phyloP scores from a whole-genome alignment of 495 filamentous ascomycete genomes.

The Talaromyces adpressus region DNA sequence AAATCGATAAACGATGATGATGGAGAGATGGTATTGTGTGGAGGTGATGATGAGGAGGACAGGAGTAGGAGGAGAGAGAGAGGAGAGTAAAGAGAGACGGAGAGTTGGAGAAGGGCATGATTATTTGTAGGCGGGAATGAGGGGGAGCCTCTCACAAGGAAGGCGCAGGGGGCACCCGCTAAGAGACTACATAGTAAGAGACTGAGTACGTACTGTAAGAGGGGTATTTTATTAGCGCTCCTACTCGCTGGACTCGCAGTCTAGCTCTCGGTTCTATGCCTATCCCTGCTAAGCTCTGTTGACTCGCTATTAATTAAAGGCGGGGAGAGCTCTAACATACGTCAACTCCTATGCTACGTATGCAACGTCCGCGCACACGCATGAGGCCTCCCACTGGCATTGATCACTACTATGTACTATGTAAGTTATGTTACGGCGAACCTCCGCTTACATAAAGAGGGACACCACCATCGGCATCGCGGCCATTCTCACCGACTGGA shows the following conservation, averaged over 20 bases:
- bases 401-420: too few relatives aligned
- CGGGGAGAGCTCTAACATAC: background rate
- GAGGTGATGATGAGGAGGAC: background rate
- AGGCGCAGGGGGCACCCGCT: background rate
- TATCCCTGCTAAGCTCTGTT: background rate
- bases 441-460: background rate
- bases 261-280: too few relatives aligned
- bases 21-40: background rate
- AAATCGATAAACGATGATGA: background rate
- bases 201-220: too few relatives aligned
- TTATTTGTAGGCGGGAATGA: background rate
- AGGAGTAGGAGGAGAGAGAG: background rate
- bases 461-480: background rate
- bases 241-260: background rate
- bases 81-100: constrained; percentile 4
- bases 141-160: background rate
- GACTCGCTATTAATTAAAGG: background rate
- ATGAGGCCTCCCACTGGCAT: background rate
- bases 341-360: background rate
- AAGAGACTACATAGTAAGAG: too few relatives aligned
- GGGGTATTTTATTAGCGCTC: background rate
- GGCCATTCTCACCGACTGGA: background rate
- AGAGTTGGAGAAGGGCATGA: background rate
- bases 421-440: too few relatives aligned
- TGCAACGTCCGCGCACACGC: background rate